Base-by-base conservation (phyloP, 352 stramenopile genomes). In the Globisporangium paddicum region DNA sequence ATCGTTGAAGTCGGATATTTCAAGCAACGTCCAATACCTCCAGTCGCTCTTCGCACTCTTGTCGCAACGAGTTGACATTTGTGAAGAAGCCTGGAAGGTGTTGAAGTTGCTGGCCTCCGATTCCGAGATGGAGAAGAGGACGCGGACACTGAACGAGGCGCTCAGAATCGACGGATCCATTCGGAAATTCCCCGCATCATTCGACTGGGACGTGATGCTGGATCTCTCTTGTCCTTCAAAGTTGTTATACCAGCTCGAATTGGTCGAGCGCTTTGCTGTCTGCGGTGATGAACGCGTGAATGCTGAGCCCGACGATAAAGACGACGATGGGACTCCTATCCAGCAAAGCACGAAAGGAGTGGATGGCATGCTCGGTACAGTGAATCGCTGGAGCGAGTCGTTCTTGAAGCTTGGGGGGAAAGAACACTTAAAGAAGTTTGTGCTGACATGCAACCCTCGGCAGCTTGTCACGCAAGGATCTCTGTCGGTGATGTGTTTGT, bases 41-140 rank as follows among this genome's bases (percentile, higher is more conserved):
- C 37, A 55, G 30, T 60, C 81, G 25, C 23, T 93, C 5, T 86
- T 89, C 53, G 55, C 73, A 2, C 56, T 89, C 45, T 61, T 92
- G 11, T 71, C 73, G 3, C 75, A 75, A 28, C 63, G 62, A 4
- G 65, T 72, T 30, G 71, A 66, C 32, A 76, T 89, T 19, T 76
- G 72, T 47, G 84, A 90, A 62, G 84, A 89, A 68, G 79, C 77
- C 10, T 89, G 77, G 77, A 89, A 89, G 55, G 65, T 93, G 19
- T 47, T 95, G 14, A 93, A 88, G 48, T 62, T 92, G 30, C 60
- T 95, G 13, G 71, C 73, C 30, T 77, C 75, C 19, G 74, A 91
- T 61, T 63, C 72, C 8, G 40, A 64, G 23, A 89, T 92, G 74
- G 82, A 90, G 62, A 90, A 88, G 57, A 76, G 71, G 11, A 87